phyloP scores from a whole-genome alignment of 2,329 filamentous ascomycete species.

The Neonectria coccinea region DNA sequence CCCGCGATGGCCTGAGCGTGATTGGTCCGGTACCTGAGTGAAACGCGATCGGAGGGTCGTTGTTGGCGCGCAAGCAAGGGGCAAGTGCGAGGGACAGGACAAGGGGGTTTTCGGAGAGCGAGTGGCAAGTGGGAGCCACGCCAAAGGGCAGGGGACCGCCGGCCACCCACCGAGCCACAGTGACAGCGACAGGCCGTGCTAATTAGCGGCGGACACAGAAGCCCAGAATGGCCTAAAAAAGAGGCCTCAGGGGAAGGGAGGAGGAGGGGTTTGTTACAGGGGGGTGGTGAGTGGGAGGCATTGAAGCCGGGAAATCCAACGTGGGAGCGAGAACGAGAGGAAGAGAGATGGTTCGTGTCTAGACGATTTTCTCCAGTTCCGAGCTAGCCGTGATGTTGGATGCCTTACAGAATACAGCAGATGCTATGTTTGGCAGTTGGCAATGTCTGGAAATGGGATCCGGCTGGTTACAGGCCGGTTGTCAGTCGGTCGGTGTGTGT shows the following conservation, averaged over 20 bases:
- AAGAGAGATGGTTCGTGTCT: conserved; percentile 14
- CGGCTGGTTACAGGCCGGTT: conserved; percentile 5
- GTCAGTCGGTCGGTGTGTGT: conserved; percentile 14
- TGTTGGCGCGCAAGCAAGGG: conserved; percentile 34
- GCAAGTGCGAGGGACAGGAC: conserved; percentile 7
- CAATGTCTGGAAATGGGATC: neutral
- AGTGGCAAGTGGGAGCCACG: conserved; percentile 14
- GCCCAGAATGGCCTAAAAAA: conserved; percentile 8
- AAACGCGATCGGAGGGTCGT: conserved; percentile 32
- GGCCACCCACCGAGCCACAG: conserved; percentile 6
- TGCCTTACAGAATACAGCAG: neutral
- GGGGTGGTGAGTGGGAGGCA: neutral
- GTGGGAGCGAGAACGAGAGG: neutral
- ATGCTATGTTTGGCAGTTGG: conserved; percentile 10
- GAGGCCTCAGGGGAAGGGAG: conserved; percentile 7
- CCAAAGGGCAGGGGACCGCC: conserved; percentile 2
- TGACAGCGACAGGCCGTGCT: conserved; percentile 8
- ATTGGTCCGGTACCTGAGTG: conserved; percentile 42
- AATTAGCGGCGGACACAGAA: conserved; percentile 15
- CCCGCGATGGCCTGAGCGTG: conserved; percentile 32
- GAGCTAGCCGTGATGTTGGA: neutral
- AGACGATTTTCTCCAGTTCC: neutral
- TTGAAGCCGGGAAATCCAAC: conserved; percentile 3
- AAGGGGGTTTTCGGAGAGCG: conserved; percentile 10
- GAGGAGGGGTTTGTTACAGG: conserved; percentile 1